Percentiles rank a stretch among this genome's conserved stretches.
Conservation (phyloP, 1,284 basidiomycete genomes). For the Trichosporon ovoides region DNA sequence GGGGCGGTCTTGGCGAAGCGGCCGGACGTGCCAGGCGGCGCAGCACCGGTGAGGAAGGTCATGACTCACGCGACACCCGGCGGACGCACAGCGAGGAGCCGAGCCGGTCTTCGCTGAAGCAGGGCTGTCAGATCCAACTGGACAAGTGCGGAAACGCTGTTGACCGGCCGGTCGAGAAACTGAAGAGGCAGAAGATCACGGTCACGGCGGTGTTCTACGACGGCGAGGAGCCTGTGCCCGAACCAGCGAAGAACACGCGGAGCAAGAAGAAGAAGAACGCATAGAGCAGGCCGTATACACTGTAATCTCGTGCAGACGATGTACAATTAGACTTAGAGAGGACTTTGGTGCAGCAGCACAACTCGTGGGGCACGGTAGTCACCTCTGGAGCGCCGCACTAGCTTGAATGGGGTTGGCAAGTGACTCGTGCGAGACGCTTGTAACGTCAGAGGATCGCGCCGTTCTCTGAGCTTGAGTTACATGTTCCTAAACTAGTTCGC, state of each 20-base stretch:
- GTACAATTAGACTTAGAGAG: neutral
- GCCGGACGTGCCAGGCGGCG: slow-evolving; percentile 32
- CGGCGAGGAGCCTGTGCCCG: slow-evolving; percentile 55
- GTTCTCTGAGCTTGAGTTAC: too few relatives aligned
- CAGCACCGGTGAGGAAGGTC: neutral
- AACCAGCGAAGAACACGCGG: neutral
- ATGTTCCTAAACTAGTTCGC: too few relatives aligned
- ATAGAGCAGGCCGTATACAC: too few relatives aligned
- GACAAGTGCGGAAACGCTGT: slow-evolving; percentile 71
- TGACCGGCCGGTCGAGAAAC: slow-evolving; percentile 58
- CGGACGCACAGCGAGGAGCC: neutral
- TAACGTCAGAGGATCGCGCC: too few relatives aligned
- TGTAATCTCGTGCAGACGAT: neutral
- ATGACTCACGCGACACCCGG: neutral
- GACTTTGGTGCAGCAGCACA: too few relatives aligned
- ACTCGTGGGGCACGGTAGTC: too few relatives aligned
- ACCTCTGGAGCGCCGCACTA: too few relatives aligned
- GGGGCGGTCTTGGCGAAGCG: slow-evolving; percentile 11
- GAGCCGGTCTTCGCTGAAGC: slow-evolving; percentile 7
- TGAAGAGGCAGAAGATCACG: slow-evolving; percentile 62
- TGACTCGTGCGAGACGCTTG: too few relatives aligned
- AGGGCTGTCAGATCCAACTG: slow-evolving; percentile 56
- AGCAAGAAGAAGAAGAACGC: slow-evolving; percentile 13
- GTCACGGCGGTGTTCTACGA: slow-evolving; percentile 80
- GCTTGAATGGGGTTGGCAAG: too few relatives aligned